Evolutionary conservation across 164 flowering plant species (phyloP), one percentile per base, ranked within the genome.

Genomic region (Annona squamosa): DNA sequence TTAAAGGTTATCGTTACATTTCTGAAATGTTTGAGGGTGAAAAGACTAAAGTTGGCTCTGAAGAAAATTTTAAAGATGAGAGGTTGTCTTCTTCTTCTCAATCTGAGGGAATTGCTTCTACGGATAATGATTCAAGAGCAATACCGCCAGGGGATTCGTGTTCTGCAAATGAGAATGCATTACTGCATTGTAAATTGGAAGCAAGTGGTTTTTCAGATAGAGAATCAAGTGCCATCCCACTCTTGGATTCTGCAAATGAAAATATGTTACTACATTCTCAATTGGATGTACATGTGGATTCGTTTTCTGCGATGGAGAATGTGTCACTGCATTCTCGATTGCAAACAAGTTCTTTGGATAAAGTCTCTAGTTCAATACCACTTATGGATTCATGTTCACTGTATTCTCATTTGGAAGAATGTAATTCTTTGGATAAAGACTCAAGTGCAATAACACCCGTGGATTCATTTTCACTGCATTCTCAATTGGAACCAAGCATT

Each of bases 1-100:
- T 52, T n/a, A 67, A 73, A 61, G 75, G 64, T 26, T 65, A 70
- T 0, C 65, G 57, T 43, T 56, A 48, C 7, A 71, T 43, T 67
- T 6, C 57, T 13, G 71, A 57, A 5, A 16, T 56, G 17, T 65
- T n/a, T n/a, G 18, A n/a, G 56, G 18, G 62, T 52, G 41, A 65
- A 57, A 45, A 67, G 1, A 26, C 71, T 12, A 48, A 69, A 56
- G 62, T 26, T 5, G 68, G 26, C 9, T n/a, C 19, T 63, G 44
- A 63, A 43, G 70, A 67, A 18, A 17, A 41, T 67, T 43, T 52
- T 7, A 17, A 10, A 63, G n/a, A 26, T 19, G 74, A 72, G 44
- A 63, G 64, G 67, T 6, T 48, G 3, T 17, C 47, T 18, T 17
- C 46, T 12, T 43, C 45, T 56, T 47, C 71, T 52, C 70, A 73